Evolutionary conservation across 208 protist genomes (phyloP).

Genomic region (Acanthamoeba culbertsoni): DNA sequence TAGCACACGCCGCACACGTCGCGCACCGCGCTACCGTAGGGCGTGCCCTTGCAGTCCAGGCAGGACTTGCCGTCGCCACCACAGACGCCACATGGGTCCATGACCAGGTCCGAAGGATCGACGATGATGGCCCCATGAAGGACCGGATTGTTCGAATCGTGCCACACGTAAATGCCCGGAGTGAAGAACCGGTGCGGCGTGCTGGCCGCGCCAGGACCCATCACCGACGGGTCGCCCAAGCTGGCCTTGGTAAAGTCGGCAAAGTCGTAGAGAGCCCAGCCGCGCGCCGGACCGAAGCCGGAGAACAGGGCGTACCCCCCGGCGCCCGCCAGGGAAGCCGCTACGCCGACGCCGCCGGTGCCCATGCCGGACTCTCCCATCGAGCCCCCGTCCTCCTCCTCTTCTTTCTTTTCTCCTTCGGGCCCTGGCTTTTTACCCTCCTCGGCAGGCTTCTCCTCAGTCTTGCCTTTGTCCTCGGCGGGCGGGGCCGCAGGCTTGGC

Average conservation of each 20-base stretch:
- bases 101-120: background rate
- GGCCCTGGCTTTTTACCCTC: too few relatives aligned
- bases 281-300: background rate
- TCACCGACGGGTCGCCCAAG: background rate
- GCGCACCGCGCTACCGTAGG: background rate
- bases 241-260: background rate
- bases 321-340: too few relatives aligned
- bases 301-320: background rate
- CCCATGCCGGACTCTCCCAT: too few relatives aligned
- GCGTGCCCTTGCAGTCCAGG: background rate
- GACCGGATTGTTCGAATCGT: background rate
- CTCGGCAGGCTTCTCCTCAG: too few relatives aligned
- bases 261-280: background rate
- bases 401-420: too few relatives aligned
- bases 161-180: background rate
- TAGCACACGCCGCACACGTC: slow-evolving; percentile 18
- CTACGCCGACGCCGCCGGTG: background rate
- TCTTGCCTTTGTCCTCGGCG: too few relatives aligned
- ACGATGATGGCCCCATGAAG: background rate
- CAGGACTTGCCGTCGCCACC: background rate
- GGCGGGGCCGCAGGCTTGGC: too few relatives aligned
- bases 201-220: background rate
- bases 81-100: background rate
- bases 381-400: too few relatives aligned
- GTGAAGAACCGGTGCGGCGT: background rate